Evolutionary conservation across 805 yeast species (phyloP).

Genomic region (Kregervanrija fluxuum): DNA sequence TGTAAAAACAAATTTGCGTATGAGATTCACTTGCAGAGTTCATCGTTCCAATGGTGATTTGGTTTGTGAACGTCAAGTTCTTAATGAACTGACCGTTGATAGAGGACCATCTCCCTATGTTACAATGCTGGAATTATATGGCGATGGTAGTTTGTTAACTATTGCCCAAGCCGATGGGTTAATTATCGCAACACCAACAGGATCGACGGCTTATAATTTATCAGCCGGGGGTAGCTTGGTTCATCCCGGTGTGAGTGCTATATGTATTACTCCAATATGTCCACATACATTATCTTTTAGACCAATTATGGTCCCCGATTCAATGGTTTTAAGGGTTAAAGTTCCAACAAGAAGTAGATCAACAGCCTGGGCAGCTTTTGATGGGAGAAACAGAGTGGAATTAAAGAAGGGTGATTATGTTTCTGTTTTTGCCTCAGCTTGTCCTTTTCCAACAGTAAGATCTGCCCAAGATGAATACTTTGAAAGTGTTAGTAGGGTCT

Average conservation of each 20-base stretch:
- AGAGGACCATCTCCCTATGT: slow-evolving; percentile 93
- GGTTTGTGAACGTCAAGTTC: slow-evolving; percentile 63
- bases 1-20: slow-evolving; percentile 69
- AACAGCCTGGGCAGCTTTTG: slow-evolving; percentile 96
- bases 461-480: slow-evolving; percentile 69
- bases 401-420: slow-evolving; percentile 78
- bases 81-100: slow-evolving; percentile 86
- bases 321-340: slow-evolving; percentile 76
- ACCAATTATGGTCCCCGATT: slow-evolving; percentile 87
- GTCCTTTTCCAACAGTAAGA: slow-evolving; percentile 89
- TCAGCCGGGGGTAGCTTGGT: slow-evolving; percentile 95
- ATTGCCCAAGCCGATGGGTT: slow-evolving; percentile 93
- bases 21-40: slow-evolving; percentile 83
- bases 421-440: slow-evolving; percentile 76
- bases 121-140: slow-evolving; percentile 81
- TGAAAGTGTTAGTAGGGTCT: slow-evolving; percentile 75
- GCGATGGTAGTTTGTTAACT: slow-evolving; percentile 78
- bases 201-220: slow-evolving; percentile 91
- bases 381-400: slow-evolving; percentile 85
- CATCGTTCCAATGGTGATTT: slow-evolving; percentile 46
- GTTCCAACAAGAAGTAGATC: slow-evolving; percentile 75
- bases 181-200: slow-evolving; percentile 90
- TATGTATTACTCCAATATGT: slow-evolving; percentile 90
- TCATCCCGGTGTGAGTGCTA: slow-evolving; percentile 90
- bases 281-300: slow-evolving; percentile 93